phyloP scores from a whole-genome alignment of 306 rosid species.

The Citrullus colocynthis region DNA sequence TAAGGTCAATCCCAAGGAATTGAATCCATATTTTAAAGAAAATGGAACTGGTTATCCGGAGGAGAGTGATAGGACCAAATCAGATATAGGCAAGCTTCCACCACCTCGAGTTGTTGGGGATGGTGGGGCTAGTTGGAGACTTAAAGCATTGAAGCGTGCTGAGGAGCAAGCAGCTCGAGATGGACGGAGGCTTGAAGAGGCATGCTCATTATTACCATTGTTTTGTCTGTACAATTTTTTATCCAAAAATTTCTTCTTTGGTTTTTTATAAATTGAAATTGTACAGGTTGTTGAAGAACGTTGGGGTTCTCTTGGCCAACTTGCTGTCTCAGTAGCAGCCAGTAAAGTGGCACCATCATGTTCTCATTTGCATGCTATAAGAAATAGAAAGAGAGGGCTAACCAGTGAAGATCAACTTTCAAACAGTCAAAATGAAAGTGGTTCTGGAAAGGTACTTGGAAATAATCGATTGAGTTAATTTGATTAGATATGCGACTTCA shows the following conservation, averaged over 20 bases:
- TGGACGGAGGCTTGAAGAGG: conserved; percentile 53
- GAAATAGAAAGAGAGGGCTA: conserved; percentile 49
- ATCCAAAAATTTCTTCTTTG: background rate
- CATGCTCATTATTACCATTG: conserved; percentile 12
- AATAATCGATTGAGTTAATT: conserved; percentile 1
- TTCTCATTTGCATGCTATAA: conserved; percentile 77
- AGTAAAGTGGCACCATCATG: conserved; percentile 68
- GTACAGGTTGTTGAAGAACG: conserved; percentile 73
- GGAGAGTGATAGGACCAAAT: conserved; percentile 26
- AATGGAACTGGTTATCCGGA: conserved; percentile 80
- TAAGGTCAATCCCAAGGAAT: conserved; percentile 57
- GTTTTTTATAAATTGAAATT: conserved; percentile 4
- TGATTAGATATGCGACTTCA: background rate
- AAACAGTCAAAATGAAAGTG: conserved; percentile 21
- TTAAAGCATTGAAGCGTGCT: conserved; percentile 91
- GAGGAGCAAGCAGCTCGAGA: conserved; percentile 85
- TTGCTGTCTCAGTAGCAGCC: conserved; percentile 60
- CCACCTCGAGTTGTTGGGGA: conserved; percentile 79
- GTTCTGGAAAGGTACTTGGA: conserved; percentile 49
- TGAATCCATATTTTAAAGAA: conserved; percentile 79
- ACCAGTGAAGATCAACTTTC: conserved; percentile 31
- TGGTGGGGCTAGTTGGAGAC: conserved; percentile 98
- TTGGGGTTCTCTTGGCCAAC: conserved; percentile 74
- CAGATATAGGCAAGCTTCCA: conserved; percentile 28
- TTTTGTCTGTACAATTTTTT: background rate